These are phyloP conservation scores for Fagus sylvatica DNA, from an alignment of 306 rosid genomes.

Conservation along the genomic window DNA sequence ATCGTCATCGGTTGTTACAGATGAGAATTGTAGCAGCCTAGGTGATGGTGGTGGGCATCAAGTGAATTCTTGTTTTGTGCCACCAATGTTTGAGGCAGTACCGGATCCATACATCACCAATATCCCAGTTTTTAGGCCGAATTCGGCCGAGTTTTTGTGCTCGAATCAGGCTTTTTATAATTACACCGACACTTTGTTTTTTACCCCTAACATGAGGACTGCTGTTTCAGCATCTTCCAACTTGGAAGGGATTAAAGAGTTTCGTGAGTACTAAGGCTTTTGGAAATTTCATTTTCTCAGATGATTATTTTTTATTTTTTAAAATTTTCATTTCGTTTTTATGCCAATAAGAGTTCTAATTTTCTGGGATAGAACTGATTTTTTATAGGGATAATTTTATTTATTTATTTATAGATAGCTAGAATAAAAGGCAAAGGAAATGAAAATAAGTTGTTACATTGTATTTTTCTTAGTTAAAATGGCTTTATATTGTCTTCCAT, in stretches of 20 bases:
- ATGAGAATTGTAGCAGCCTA: slow-evolving; percentile 47
- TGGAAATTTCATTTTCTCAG: background rate
- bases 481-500: too few relatives aligned
- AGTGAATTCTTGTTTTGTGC: slow-evolving; percentile 52
- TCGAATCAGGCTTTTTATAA: slow-evolving; percentile 40
- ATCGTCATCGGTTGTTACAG: slow-evolving; percentile 54
- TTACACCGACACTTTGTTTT: slow-evolving; percentile 38
- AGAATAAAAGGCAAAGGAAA: too few relatives aligned
- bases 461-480: too few relatives aligned
- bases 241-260: slow-evolving; percentile 32
- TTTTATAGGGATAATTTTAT: background rate
- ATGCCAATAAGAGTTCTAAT: slow-evolving; percentile 38
- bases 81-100: slow-evolving; percentile 30
- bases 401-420: slow-evolving; percentile 5
- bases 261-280: slow-evolving; percentile 28
- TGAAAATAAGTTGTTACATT: too few relatives aligned
- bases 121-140: slow-evolving; percentile 32
- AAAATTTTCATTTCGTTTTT: background rate
- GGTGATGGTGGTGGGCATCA: slow-evolving; percentile 32
- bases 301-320: background rate
- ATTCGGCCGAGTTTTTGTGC: slow-evolving; percentile 37
- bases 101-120: slow-evolving; percentile 44
- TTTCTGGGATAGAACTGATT: slow-evolving; percentile 39
- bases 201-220: slow-evolving; percentile 31
- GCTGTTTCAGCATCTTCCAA: slow-evolving; percentile 30